Conservation (phyloP, 345 rosid genomes). For the Populus nigra region DNA sequence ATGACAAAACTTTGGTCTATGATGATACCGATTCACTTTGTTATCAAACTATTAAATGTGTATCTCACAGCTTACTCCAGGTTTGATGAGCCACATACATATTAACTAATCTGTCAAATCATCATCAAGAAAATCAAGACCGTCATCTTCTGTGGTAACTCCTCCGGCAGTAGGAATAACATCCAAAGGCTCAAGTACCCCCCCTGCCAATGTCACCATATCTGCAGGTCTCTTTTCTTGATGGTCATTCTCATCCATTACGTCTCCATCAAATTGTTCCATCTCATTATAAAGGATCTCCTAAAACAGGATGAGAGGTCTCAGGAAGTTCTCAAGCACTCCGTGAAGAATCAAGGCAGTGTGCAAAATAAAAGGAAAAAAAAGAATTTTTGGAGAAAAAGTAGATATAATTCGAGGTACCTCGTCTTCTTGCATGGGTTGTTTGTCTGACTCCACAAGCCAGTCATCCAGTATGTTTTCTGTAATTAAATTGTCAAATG, state of each 20-base stretch:
- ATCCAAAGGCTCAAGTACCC: conserved; percentile 41
- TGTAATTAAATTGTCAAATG: conserved; percentile 46
- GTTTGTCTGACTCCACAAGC: conserved; percentile 52
- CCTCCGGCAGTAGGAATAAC: conserved; percentile 39
- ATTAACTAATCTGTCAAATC: conserved; percentile 43
- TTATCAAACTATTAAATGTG: conserved; percentile 7
- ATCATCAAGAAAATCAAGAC: conserved; percentile 53
- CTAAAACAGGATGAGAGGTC: conserved; percentile 31
- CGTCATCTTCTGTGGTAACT: conserved; percentile 52
- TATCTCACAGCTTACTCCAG: conserved; percentile 35
- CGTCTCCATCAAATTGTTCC: conserved; percentile 44
- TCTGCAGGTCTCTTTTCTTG: conserved; percentile 41
- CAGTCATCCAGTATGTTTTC: conserved; percentile 63
- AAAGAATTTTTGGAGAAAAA: background rate
- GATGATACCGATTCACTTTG: background rate
- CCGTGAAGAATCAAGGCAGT: conserved; percentile 7
- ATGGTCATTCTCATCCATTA: conserved; percentile 43
- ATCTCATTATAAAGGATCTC: conserved; percentile 45
- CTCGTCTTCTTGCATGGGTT: conserved; percentile 52
- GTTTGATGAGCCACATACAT: conserved; percentile 10
- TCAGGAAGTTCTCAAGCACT: conserved; percentile 1
- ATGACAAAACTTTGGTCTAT: conserved; percentile 6
- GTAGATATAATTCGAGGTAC: conserved; percentile 28
- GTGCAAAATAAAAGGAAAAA: background rate
- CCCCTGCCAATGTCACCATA: conserved; percentile 39